phyloP scores from a whole-genome alignment of 2,329 filamentous ascomycete genomes.

The Trichophyton benhamiae region DNA sequence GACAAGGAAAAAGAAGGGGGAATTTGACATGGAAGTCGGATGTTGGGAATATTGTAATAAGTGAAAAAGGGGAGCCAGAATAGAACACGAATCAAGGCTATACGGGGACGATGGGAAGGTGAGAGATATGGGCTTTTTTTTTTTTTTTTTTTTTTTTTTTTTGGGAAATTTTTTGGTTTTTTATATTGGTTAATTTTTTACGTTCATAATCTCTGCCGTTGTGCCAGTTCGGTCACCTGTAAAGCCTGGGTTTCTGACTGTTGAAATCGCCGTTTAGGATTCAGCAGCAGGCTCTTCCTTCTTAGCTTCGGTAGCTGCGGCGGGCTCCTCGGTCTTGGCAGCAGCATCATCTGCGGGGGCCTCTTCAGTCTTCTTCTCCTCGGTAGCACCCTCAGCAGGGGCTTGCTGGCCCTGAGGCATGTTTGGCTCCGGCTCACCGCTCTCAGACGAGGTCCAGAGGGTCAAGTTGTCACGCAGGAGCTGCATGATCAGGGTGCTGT shows the following conservation, averaged over 20 bases:
- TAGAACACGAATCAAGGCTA: neutral
- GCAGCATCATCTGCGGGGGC: neutral
- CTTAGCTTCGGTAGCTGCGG: neutral
- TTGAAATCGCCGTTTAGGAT: conserved; percentile 19
- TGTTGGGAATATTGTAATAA: neutral
- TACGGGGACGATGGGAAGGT: neutral
- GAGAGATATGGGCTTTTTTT: neutral
- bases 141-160: neutral
- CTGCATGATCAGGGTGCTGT: conserved; percentile 99
- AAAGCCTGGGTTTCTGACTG: neutral
- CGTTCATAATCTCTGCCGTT: neutral
- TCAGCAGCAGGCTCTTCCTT: conserved; percentile 20
- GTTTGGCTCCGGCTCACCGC: conserved; percentile 52
- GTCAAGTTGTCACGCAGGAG: conserved; percentile 95
- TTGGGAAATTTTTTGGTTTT: neutral
- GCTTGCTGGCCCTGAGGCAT: conserved; percentile 24
- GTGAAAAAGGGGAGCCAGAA: neutral
- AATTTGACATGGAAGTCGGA: neutral
- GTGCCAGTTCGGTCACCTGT: neutral
- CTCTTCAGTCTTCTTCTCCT: conserved; percentile 49
- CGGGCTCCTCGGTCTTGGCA: conserved; percentile 10
- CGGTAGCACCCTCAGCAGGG: neutral
- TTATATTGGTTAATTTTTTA: neutral
- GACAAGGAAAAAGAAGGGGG: neutral
- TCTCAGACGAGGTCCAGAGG: conserved; percentile 93